phyloP scores from a whole-genome alignment of 305 asterid genomes.

The Plantago rigida region DNA sequence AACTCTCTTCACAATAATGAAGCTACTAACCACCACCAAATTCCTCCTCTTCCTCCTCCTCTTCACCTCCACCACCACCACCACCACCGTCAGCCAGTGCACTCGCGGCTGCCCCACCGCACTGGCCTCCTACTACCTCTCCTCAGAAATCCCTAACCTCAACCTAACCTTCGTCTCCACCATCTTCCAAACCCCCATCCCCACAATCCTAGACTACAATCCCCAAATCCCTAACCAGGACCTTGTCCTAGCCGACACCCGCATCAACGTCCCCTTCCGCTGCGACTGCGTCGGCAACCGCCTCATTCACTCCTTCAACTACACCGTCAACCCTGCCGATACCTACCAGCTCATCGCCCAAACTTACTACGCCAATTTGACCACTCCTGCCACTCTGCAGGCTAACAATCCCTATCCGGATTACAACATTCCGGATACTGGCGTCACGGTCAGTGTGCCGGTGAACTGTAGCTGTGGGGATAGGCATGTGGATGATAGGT shows the following conservation, averaged over 20 bases:
- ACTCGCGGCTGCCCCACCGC: slow-evolving; percentile 57
- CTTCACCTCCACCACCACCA: slow-evolving; percentile 24
- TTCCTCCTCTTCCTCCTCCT: neutral
- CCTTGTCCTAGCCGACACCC: slow-evolving; percentile 29
- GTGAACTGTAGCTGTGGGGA: slow-evolving; percentile 91
- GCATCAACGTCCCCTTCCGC: slow-evolving; percentile 55
- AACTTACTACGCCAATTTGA: slow-evolving; percentile 48
- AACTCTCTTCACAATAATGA: too few relatives aligned
- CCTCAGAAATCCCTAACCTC: slow-evolving; percentile 5
- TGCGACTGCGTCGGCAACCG: slow-evolving; percentile 50
- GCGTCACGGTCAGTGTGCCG: slow-evolving; percentile 41
- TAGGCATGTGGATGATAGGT: slow-evolving; percentile 36
- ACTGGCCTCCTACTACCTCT: slow-evolving; percentile 53
- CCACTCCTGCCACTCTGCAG: slow-evolving; percentile 37
- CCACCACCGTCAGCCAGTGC: slow-evolving; percentile 51
- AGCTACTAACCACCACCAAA: too few relatives aligned
- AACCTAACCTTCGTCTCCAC: slow-evolving; percentile 34
- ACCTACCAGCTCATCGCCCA: slow-evolving; percentile 35
- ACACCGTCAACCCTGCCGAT: slow-evolving; percentile 26
- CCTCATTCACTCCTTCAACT: slow-evolving; percentile 49
- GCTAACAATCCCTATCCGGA: slow-evolving; percentile 35
- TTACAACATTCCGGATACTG: slow-evolving; percentile 40
- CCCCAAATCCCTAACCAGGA: slow-evolving; percentile 43
- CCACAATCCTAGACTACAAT: slow-evolving; percentile 35
- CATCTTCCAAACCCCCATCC: slow-evolving; percentile 21